Evolutionary conservation across 2,329 filamentous ascomycete species (phyloP).

Genomic region (Boeremia lycopersici): DNA sequence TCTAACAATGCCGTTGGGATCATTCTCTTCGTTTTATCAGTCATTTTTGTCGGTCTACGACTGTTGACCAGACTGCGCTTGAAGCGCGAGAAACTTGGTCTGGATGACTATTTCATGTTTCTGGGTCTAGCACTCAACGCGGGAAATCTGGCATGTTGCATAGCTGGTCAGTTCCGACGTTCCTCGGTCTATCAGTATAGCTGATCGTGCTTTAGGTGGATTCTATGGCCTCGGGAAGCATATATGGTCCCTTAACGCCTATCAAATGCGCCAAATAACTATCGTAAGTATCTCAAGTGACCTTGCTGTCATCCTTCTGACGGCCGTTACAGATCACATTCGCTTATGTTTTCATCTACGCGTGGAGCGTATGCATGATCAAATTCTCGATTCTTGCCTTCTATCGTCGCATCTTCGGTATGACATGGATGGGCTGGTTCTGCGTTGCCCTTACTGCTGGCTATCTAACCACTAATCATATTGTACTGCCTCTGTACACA

Average conservation of each 20-base stretch:
- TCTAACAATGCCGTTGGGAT: slow-evolving; percentile 31
- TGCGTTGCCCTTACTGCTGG: slow-evolving; percentile 24
- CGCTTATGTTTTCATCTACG: slow-evolving; percentile 34
- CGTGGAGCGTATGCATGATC: slow-evolving; percentile 35
- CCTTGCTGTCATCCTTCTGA: neutral
- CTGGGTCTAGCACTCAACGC: slow-evolving; percentile 27
- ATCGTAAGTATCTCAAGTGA: slow-evolving; percentile 19
- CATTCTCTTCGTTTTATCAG: slow-evolving; percentile 26
- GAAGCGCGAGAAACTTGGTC: slow-evolving; percentile 23
- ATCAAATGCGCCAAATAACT: slow-evolving; percentile 33
- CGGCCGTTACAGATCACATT: slow-evolving; percentile 30
- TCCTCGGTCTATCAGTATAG: too few relatives aligned
- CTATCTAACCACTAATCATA: slow-evolving; percentile 28
- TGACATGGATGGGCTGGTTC: slow-evolving; percentile 31
- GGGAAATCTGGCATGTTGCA: slow-evolving; percentile 32
- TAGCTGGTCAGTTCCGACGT: slow-evolving; percentile 20
- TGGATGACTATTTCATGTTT: slow-evolving; percentile 36
- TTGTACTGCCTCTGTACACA: slow-evolving; percentile 28
- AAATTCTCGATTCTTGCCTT: slow-evolving; percentile 36
- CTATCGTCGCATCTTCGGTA: slow-evolving; percentile 35
- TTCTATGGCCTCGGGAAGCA: slow-evolving; percentile 35
- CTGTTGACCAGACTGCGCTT: slow-evolving; percentile 25
- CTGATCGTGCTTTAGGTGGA: slow-evolving; percentile 17
- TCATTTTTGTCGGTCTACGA: slow-evolving; percentile 27
- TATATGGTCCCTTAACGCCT: slow-evolving; percentile 28